These are phyloP conservation scores for Aspergillus transmontanensis DNA, from an alignment of 2,329 filamentous ascomycete species.

Conservation along the genomic window DNA sequence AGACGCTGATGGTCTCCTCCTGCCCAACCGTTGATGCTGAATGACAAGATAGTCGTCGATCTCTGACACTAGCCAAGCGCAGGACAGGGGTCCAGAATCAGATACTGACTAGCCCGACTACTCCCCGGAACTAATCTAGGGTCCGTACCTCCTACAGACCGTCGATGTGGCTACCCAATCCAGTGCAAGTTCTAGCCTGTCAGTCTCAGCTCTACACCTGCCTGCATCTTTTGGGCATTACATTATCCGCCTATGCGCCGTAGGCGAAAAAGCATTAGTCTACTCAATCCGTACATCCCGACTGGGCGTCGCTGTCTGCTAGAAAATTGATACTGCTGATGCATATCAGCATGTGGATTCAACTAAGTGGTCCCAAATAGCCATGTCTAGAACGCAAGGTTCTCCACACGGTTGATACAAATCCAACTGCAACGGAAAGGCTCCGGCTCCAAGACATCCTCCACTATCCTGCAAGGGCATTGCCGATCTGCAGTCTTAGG, in stretches of 20 bases:
- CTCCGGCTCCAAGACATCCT: background rate
- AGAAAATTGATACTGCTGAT: slow-evolving; percentile 6
- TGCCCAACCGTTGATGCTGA: background rate
- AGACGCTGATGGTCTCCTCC: background rate
- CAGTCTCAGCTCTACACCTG: background rate
- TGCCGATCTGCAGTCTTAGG: background rate
- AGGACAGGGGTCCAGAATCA: background rate
- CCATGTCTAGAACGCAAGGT: slow-evolving; percentile 1
- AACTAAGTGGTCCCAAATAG: slow-evolving; percentile 12
- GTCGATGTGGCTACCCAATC: slow-evolving; percentile 3
- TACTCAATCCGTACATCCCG: background rate
- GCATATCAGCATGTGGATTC: slow-evolving; percentile 15
- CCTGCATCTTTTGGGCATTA: slow-evolving; percentile 1
- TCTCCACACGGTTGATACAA: slow-evolving; percentile 2
- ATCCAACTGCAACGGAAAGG: background rate
- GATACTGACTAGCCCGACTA: background rate
- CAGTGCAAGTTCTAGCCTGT: background rate
- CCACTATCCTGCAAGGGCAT: slow-evolving; percentile 2
- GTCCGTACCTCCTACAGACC: background rate
- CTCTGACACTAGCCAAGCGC: background rate
- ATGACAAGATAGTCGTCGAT: background rate
- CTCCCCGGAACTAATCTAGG: background rate
- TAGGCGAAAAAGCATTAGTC: background rate
- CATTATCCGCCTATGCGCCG: slow-evolving; percentile 2
- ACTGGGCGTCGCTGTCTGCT: slow-evolving; percentile 1